phyloP scores from a whole-genome alignment of 495 filamentous ascomycete species.

The Aspergillus haitiensis region DNA sequence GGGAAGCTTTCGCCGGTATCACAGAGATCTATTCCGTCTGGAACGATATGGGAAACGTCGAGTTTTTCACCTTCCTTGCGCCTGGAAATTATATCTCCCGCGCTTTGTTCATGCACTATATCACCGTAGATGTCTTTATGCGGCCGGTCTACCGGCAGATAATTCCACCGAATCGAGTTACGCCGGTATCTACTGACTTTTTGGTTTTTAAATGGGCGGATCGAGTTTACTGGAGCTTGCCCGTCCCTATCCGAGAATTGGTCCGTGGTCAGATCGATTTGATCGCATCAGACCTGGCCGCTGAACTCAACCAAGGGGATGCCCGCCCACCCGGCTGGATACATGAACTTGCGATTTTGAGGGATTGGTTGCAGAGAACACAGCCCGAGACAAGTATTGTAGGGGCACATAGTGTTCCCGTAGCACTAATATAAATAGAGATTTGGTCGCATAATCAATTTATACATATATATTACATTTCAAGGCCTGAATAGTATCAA shows the following conservation, averaged over 20 bases:
- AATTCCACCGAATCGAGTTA: not conserved
- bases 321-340: no score
- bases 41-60: conserved; percentile 34
- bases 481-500: no score
- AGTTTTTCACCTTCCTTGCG: conserved; percentile 55
- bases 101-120: conserved; percentile 59
- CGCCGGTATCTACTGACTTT: conserved; percentile 7
- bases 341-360: no score
- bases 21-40: conserved; percentile 1
- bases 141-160: conserved; percentile 29
- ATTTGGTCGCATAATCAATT: no score
- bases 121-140: conserved; percentile 59
- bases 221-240: conserved; percentile 20
- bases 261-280: no score
- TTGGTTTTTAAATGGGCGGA: conserved; percentile 22
- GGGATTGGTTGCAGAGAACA: no score
- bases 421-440: no score
- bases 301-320: no score
- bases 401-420: no score
- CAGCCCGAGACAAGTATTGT: no score
- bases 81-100: conserved; percentile 47
- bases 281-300: no score
- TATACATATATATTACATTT: no score
- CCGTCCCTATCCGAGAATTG: conserved; percentile 9
- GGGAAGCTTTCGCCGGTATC: conserved; percentile 29